Percentiles rank a stretch among this genome's conserved stretches.
Conservation (phyloP, 2,329 filamentous ascomycete species). For the Talaromyces sp. region DNA sequence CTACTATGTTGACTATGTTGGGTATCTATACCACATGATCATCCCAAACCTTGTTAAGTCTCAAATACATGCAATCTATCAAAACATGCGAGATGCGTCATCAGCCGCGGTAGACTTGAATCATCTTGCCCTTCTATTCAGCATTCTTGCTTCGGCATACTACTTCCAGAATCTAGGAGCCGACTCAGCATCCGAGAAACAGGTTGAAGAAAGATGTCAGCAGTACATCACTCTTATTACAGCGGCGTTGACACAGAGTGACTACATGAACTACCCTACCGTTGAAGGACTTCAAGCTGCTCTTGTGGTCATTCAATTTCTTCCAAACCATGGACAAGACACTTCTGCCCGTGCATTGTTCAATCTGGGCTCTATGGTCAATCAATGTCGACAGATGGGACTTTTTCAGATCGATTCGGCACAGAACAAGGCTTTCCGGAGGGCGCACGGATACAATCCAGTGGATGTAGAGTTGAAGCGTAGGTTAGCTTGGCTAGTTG, state of each 20-base stretch:
- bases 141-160: conserved; percentile 32
- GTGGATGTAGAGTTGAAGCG: conserved; percentile 38
- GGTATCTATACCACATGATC: conserved; percentile 38
- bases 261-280: conserved; percentile 30
- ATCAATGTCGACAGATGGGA: conserved; percentile 34
- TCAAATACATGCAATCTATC: conserved; percentile 32
- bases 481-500: conserved; percentile 45
- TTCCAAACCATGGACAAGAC: conserved; percentile 27
- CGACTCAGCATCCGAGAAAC: conserved; percentile 20
- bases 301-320: conserved; percentile 30
- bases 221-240: conserved; percentile 31
- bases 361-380: conserved; percentile 24
- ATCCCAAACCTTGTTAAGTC: conserved; percentile 25
- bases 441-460: conserved; percentile 20
- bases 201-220: conserved; percentile 21
- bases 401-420: conserved; percentile 37
- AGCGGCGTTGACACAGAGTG: conserved; percentile 32
- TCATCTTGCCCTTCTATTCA: conserved; percentile 35
- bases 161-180: conserved; percentile 26
- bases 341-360: conserved; percentile 28
- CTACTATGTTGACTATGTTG: conserved; percentile 34
- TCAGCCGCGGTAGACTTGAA: conserved; percentile 22
- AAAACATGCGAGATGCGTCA: conserved; percentile 21
- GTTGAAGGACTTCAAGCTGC: conserved; percentile 34
- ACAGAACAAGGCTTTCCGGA: conserved; percentile 20